phyloP scores from a whole-genome alignment of 768 basidiomycete species.

The Leccinum uliginosum region DNA sequence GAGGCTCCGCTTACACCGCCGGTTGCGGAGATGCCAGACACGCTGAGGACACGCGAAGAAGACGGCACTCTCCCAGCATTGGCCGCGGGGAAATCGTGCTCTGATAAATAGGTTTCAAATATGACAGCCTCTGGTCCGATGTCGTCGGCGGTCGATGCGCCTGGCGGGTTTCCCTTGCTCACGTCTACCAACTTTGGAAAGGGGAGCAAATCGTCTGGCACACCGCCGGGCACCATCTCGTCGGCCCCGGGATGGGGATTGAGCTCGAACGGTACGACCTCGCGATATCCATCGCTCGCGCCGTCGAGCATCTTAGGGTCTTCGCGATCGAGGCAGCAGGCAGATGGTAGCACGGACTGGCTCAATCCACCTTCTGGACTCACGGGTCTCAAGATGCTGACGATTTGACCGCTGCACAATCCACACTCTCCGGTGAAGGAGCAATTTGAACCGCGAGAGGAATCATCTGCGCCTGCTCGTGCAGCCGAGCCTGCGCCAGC shows the following conservation, averaged over 20 bases:
- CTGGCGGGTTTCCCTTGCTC: constrained; percentile 17
- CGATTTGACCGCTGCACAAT: constrained; percentile 11
- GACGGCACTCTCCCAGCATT: neutral
- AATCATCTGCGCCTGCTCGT: neutral
- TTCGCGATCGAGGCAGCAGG: constrained; percentile 4
- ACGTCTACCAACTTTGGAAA: constrained; percentile 28
- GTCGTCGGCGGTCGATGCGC: constrained; percentile 4
- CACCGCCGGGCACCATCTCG: too few relatives aligned
- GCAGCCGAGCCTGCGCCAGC: neutral
- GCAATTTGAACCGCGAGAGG: neutral
- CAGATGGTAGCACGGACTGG: constrained; percentile 22
- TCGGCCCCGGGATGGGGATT: constrained; percentile 14
- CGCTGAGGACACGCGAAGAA: neutral
- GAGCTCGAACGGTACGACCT: constrained; percentile 12
- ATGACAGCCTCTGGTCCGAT: constrained; percentile 6
- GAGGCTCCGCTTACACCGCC: constrained; percentile 12
- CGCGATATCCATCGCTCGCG: constrained; percentile 29
- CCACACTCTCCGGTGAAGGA: constrained; percentile 23
- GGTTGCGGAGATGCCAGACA: constrained; percentile 18
- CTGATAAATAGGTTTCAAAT: constrained; percentile 10
- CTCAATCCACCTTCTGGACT: constrained; percentile 24
- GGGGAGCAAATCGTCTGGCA: constrained; percentile 5
- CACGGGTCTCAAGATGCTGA: constrained; percentile 11
- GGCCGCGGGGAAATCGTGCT: constrained; percentile 3
- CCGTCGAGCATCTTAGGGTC: constrained; percentile 13